Conservation (phyloP, 176 grass and related monocot species). For the Guadua angustifolia region DNA sequence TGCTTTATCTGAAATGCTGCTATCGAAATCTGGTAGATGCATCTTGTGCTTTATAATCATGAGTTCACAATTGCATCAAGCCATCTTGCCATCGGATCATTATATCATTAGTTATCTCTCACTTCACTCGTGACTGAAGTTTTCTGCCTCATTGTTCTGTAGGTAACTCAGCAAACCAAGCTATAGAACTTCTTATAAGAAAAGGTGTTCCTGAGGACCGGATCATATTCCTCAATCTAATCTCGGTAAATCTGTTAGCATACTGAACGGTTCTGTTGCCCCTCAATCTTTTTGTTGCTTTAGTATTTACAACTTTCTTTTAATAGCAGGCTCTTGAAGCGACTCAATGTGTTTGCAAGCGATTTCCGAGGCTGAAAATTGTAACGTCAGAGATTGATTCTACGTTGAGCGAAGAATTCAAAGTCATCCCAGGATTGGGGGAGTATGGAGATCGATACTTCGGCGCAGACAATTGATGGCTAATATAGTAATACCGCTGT, state of each 20-base stretch:
- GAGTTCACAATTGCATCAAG: not conserved
- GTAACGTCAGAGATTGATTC: conserved; percentile 96
- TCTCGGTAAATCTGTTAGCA: conserved; percentile 63
- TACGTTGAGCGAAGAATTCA: conserved; percentile 74
- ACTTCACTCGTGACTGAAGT: not conserved
- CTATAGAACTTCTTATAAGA: conserved; percentile 94
- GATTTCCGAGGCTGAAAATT: conserved; percentile 81
- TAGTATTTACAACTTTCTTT: not conserved
- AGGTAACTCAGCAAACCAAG: conserved; percentile 95
- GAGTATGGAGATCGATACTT: conserved; percentile 98
- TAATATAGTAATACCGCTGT: not conserved
- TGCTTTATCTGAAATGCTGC: conserved; percentile 14
- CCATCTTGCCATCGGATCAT: too few relatives aligned
- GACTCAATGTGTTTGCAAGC: conserved; percentile 84
- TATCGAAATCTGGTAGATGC: not conserved
- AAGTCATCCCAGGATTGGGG: conserved; percentile 90
- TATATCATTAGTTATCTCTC: too few relatives aligned
- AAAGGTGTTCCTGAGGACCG: conserved; percentile 88
- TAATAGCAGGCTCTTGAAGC: conserved; percentile 81
- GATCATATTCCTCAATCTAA: conserved; percentile 98
- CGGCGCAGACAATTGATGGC: conserved; percentile 76
- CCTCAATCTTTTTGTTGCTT: not conserved
- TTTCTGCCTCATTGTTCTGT: not conserved
- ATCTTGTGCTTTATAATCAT: not conserved
- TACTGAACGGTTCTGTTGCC: not conserved